Percentiles rank a stretch among this genome's conserved stretches.
Conservation (phyloP, 2,329 filamentous ascomycete genomes). For the Penicillium freii region DNA sequence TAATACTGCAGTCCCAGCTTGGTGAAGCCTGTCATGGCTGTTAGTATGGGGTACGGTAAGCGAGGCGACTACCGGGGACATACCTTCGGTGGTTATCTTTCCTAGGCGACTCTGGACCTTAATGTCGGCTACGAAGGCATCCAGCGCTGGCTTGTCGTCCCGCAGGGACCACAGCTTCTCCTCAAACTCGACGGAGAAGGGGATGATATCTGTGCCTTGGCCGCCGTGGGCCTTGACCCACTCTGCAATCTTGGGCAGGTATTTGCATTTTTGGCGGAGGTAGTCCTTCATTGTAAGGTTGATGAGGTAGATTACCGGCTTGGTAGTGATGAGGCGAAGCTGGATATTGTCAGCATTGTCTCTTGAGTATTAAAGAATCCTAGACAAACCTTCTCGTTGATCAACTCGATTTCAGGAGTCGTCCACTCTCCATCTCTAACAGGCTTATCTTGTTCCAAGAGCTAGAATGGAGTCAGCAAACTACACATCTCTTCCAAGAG, state of each 20-base stretch:
- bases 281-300: slow-evolving; percentile 10
- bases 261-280: slow-evolving; percentile 6
- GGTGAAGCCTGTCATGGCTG: slow-evolving; percentile 1
- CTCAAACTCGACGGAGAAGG: slow-evolving; percentile 10
- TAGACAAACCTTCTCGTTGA: slow-evolving; percentile 7
- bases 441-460: slow-evolving; percentile 7
- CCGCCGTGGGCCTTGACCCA: slow-evolving; percentile 7
- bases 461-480: neutral
- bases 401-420: slow-evolving; percentile 5
- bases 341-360: neutral
- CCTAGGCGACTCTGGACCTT: slow-evolving; percentile 1
- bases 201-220: slow-evolving; percentile 2
- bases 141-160: slow-evolving; percentile 1
- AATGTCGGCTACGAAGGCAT: neutral
- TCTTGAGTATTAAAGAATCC: no score
- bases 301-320: slow-evolving; percentile 7
- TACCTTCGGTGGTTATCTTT: slow-evolving; percentile 1
- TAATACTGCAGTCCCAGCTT: slow-evolving; percentile 7
- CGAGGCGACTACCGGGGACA: neutral
- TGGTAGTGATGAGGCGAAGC: slow-evolving; percentile 7
- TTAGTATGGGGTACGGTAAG: neutral
- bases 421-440: slow-evolving; percentile 9
- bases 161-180: slow-evolving; percentile 6
- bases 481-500: neutral
- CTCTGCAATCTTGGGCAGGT: slow-evolving; percentile 7